Evolutionary conservation across 2,329 filamentous ascomycete genomes (phyloP), one percentile per base, ranked within the genome.

Genomic region (Neonectria hederae): DNA sequence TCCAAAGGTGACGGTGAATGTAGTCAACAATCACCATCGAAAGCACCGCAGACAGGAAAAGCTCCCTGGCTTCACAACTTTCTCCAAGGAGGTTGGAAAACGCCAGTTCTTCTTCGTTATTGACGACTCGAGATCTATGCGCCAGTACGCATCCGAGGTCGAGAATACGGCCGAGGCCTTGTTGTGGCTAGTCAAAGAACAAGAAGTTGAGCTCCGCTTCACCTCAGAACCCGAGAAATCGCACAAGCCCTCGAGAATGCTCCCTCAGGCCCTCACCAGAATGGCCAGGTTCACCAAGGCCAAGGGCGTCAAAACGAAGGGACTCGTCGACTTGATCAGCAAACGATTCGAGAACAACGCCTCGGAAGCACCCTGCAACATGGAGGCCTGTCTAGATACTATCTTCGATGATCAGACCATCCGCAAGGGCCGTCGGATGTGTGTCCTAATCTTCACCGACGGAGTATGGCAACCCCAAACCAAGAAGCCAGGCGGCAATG

Each of bases 91-190:
- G 3, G 7, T 66, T 2, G 43, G 52, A 2, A 35, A n/a, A 2
- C 52, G 67, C n/a, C 59, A 64, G 8, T 68, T 66, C 3, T 24
- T 69, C 3, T 40, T 69, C 28, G 11, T 69, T 5, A 55, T 69
- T 42, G 67, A 69, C 10, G 66, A 68, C n/a, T 69, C 67, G 2
- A 2, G 10, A 2, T 61, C 67, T 2, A 69, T 69, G 67, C 53
- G 46, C 0, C 4, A 17, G 0, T 21, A 38, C 9, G 22, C 13
- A 1, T 1, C 13, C 2, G 32, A 64, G 2, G 63, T 69, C 0
- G 2, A 35, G 1, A 45, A 43, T 1, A 38, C 51, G 0, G n/a
- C 63, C 0, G 57, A 53, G 5, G 38, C 43, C 14, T 43, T 66
- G 2, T 11, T 42, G 4, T 67, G 67, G 67, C 8, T 69, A 0